A percentile compares a stretch with the other conserved stretches of the same genome.
phyloP scores from a whole-genome alignment of 441 rosid genomes.

The Bocquillonia castaneifolia region DNA sequence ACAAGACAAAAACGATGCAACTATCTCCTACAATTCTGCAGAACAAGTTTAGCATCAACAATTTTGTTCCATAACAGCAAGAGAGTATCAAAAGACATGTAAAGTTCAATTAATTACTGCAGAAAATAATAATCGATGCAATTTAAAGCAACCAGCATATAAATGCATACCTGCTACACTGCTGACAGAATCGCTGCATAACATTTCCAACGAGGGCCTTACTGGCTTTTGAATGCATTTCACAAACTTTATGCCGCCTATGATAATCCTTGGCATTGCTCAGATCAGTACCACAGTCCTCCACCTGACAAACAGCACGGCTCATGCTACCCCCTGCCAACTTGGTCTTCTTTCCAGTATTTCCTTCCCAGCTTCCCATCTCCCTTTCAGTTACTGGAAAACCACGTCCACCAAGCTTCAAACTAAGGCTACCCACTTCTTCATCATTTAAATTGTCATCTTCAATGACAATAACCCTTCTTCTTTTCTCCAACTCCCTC shows the following conservation, averaged over 20 bases:
- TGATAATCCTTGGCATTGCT: constrained; percentile 90
- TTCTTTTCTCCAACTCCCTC: constrained; percentile 68
- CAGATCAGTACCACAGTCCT: constrained; percentile 88
- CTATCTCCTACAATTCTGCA: neutral
- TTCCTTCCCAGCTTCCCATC: constrained; percentile 48
- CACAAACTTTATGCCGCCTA: constrained; percentile 91
- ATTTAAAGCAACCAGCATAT: neutral
- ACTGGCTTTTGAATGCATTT: constrained; percentile 87
- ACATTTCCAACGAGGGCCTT: constrained; percentile 81
- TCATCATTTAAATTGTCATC: constrained; percentile 42
- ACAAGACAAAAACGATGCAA: neutral
- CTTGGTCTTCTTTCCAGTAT: constrained; percentile 64
- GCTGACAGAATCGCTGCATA: constrained; percentile 99
- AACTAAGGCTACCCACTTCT: constrained; percentile 46
- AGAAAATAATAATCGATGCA: neutral
- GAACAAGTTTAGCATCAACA: neutral
- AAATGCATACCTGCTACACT: constrained; percentile 78
- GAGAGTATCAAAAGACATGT: neutral
- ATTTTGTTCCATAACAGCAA: neutral
- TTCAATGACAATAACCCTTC: constrained; percentile 59
- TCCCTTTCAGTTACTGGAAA: constrained; percentile 39
- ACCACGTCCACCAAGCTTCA: constrained; percentile 69
- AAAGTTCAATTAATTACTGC: neutral
- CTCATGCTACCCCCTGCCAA: constrained; percentile 44
- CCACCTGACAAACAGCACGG: constrained; percentile 87